Conservation (phyloP, 1,284 basidiomycete species). For the Fomes fomentarius region DNA sequence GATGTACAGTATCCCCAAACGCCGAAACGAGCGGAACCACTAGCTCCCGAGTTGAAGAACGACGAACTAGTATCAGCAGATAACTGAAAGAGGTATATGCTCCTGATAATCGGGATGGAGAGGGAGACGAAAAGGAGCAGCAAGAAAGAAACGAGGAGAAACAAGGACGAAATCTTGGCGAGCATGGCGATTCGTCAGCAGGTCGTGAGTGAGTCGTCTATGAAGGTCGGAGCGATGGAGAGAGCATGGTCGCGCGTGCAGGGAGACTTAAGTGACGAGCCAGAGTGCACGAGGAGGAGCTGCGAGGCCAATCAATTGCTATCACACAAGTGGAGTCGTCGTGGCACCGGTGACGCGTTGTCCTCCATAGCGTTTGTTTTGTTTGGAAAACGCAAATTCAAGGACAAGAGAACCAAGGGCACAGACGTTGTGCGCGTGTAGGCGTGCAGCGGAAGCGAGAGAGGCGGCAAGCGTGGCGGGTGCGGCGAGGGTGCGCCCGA, state of each 20-base stretch:
- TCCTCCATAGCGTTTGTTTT: too few species aligned
- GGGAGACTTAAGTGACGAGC: neutral
- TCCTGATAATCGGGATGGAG: conserved; percentile 60
- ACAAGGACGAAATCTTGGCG: conserved; percentile 42
- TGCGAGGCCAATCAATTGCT: neutral
- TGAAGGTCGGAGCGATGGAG: neutral
- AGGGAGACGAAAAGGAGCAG: conserved; percentile 60
- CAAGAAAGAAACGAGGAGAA: conserved; percentile 53
- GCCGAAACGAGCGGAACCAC: conserved; percentile 49
- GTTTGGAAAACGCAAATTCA: too few species aligned
- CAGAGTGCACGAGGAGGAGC: conserved; percentile 3
- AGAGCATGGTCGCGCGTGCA: neutral
- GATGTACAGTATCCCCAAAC: conserved; percentile 65
- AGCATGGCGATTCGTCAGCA: conserved; percentile 33
- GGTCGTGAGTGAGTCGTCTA: conserved; percentile 1
- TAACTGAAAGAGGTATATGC: conserved; percentile 55
- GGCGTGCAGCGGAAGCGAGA: neutral
- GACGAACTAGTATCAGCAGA: conserved; percentile 39
- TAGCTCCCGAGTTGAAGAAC: conserved; percentile 40
- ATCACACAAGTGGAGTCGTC: neutral
- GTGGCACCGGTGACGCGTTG: neutral
- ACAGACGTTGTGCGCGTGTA: neutral
- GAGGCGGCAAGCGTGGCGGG: neutral
- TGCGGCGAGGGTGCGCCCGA: neutral
- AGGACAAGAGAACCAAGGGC: too few species aligned